Evolutionary conservation across 176 grass and related monocot species (phyloP).

Genomic region (Elymus sibiricus): DNA sequence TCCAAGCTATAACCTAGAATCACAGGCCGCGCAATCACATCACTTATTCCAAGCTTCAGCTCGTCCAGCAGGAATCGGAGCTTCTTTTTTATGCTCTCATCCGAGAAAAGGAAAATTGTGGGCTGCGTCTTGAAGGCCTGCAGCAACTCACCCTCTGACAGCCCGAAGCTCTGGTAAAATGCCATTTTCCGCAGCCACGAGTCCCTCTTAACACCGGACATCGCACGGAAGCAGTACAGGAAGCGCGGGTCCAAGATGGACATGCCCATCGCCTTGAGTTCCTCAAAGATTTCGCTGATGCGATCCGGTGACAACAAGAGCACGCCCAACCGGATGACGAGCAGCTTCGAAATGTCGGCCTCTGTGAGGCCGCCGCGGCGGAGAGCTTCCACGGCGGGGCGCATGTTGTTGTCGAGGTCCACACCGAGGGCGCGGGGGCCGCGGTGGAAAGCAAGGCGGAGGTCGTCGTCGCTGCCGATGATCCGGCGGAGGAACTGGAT

Average conservation of each 20-base stretch:
- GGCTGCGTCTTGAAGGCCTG: slow-evolving; percentile 37
- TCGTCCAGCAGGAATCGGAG: slow-evolving; percentile 26
- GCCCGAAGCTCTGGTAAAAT: slow-evolving; percentile 41
- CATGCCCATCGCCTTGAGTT: slow-evolving; percentile 20
- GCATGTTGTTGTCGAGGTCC: slow-evolving; percentile 1
- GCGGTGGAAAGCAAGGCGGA: not conserved
- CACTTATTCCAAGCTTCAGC: slow-evolving; percentile 19
- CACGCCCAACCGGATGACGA: slow-evolving; percentile 8
- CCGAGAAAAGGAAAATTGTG: not conserved
- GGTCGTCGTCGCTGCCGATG: not conserved
- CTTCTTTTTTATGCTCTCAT: slow-evolving; percentile 30
- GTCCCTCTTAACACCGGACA: not conserved
- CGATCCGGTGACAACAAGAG: slow-evolving; percentile 4
- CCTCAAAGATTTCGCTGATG: slow-evolving; percentile 19
- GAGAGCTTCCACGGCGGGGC: slow-evolving; percentile 31
- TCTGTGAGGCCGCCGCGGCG: slow-evolving; percentile 4
- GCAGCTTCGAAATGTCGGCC: slow-evolving; percentile 13
- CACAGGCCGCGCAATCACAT: slow-evolving; percentile 20
- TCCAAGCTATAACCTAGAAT: slow-evolving; percentile 30
- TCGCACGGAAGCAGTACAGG: not conserved
- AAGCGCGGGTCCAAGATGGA: not conserved
- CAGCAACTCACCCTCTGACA: slow-evolving; percentile 22
- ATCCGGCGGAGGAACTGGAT: slow-evolving; percentile 30
- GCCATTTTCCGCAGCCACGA: slow-evolving; percentile 37
- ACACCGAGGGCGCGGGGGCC: not conserved